These are phyloP conservation scores for Botrytis deweyae DNA, from an alignment of 2,329 filamentous ascomycete genomes.

Conservation along the genomic window DNA sequence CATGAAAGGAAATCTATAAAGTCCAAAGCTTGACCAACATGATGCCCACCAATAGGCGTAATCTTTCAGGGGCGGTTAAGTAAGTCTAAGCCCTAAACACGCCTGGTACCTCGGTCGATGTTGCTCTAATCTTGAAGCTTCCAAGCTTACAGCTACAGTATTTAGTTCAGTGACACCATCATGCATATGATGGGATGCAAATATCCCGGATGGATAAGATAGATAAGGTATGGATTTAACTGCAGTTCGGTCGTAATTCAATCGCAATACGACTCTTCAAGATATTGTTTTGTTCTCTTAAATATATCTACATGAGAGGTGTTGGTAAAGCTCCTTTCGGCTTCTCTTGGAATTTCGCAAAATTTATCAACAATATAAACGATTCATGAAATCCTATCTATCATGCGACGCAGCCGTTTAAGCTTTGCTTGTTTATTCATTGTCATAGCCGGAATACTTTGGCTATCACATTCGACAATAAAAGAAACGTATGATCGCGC, in stretches of 20 bases:
- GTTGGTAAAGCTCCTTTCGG: background rate
- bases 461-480: background rate
- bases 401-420: slow-evolving; percentile 5
- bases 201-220: background rate
- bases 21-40: background rate
- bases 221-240: background rate
- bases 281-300: background rate
- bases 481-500: background rate
- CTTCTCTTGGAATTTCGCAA: background rate
- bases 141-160: background rate
- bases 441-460: background rate
- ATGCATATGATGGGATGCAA: background rate
- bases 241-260: background rate
- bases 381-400: background rate
- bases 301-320: background rate
- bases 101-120: background rate
- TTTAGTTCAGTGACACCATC: background rate
- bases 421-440: slow-evolving; percentile 1
- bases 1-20: background rate
- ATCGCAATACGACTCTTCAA: background rate
- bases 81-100: background rate
- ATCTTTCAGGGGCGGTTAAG: background rate
- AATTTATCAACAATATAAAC: background rate
- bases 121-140: background rate
- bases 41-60: background rate